Evolutionary conservation across 805 yeast species (phyloP).

Genomic region (Candida caryicola): DNA sequence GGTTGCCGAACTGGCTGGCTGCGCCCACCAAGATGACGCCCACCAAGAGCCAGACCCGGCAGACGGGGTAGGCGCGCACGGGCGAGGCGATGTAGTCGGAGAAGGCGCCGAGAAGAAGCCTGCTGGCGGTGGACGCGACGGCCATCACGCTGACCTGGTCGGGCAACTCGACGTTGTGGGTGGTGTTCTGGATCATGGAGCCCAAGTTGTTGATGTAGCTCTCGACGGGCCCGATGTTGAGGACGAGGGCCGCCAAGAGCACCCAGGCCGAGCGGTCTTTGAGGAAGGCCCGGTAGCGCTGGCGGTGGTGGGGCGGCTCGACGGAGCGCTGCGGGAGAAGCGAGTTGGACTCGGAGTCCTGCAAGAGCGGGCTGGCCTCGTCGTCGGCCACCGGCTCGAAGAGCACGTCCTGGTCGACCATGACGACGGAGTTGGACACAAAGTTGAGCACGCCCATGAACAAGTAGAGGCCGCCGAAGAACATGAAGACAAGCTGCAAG

Average conservation of each 20-base stretch:
- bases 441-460: constrained; percentile 59
- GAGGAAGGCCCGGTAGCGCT: constrained; percentile 37
- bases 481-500: constrained; percentile 49
- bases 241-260: constrained; percentile 58
- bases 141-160: constrained; percentile 62
- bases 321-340: constrained; percentile 31
- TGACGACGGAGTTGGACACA: constrained; percentile 61
- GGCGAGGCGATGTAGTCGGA: constrained; percentile 57
- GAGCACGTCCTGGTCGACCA: constrained; percentile 51
- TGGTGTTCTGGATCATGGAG: constrained; percentile 52
- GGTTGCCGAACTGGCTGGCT: constrained; percentile 26
- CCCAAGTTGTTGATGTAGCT: constrained; percentile 83
- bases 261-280: constrained; percentile 61
- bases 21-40: constrained; percentile 26
- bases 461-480: constrained; percentile 52
- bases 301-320: constrained; percentile 39
- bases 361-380: constrained; percentile 27
- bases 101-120: constrained; percentile 64
- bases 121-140: constrained; percentile 62
- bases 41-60: constrained; percentile 34
- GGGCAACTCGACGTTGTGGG: constrained; percentile 24
- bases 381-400: constrained; percentile 29
- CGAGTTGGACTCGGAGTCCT: constrained; percentile 13
- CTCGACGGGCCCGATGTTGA: constrained; percentile 81
- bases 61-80: constrained; percentile 23